Evolutionary conservation across 2,329 filamentous ascomycete genomes (phyloP).

Genomic region (Penicillium sclerotigenum): DNA sequence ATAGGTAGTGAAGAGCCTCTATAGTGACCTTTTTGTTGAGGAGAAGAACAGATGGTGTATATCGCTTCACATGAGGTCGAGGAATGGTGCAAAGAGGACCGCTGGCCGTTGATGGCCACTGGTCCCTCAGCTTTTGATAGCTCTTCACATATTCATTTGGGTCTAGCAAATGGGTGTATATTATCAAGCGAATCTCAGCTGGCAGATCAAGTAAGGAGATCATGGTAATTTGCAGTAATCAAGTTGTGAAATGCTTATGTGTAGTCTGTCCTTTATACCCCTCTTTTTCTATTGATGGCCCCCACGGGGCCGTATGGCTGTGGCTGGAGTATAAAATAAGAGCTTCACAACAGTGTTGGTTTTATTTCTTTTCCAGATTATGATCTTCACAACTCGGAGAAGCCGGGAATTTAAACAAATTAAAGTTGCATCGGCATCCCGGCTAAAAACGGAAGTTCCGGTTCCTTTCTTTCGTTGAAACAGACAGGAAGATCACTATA

Average conservation of each 20-base stretch:
- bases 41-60: background rate
- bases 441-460: background rate
- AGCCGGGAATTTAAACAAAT: background rate
- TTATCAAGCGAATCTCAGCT: background rate
- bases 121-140: background rate
- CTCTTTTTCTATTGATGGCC: background rate
- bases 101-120: background rate
- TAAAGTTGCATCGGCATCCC: background rate
- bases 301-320: background rate
- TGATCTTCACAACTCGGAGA: background rate
- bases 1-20: background rate
- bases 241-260: background rate
- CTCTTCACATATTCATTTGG: conserved; percentile 1
- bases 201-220: background rate
- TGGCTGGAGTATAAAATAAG: background rate
- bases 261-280: background rate
- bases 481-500: background rate
- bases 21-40: background rate
- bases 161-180: background rate
- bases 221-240: background rate
- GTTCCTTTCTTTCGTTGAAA: background rate
- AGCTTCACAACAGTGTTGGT: background rate
- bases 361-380: background rate
- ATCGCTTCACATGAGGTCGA: background rate
- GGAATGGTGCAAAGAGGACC: background rate